Evolutionary conservation across 2,329 filamentous ascomycete species (phyloP), one percentile per base, ranked within the genome.

Genomic region (Talaromyces piceae): DNA sequence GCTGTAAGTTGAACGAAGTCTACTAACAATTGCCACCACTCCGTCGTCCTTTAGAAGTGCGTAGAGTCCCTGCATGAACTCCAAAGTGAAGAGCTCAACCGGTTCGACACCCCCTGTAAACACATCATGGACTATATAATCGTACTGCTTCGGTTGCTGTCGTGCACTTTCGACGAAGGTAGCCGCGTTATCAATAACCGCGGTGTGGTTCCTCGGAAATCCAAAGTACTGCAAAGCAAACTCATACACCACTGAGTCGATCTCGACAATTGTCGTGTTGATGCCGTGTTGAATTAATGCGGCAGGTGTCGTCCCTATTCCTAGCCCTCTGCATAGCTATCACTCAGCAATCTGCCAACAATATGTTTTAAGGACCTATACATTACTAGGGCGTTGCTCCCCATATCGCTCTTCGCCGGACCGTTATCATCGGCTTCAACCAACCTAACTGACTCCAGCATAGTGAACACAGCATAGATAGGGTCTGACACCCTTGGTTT

Each of bases 51-150:
- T 87, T 43, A 98, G 76, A 5, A 97, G 77, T 4, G 77, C 67
- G 57, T 81, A 73, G 1, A 98, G 75, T 4, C 85, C 82, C 48
- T 79, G 69, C 41, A 98, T 71, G 62, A 98, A 97, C 59, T 93
- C 86, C 4, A 83, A 68, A 0, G 91, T 97, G 70, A 98, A 98
- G 6, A 98, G 80, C 6, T 84, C 77, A 2, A 91, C 82, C 0
- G 93, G 93, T 67, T 97, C 93, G 0, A 90, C 91, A 48, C 93
- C 93, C 22, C 93, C 93, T 0, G 93, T 98, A 67, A 98, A 98
- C 22, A 98, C 93, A 60, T 98, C 93, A 67, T 98, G 93, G 49
- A 98, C 79, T 63, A 98, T 93, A 73, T 95, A 97, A 71, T 96
- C 86, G 67, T 86, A 98, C 66, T 51, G 72, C 62, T 50, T 73